phyloP scores from a whole-genome alignment of 139 green algal species.

The Ettlia oleoabundans region DNA sequence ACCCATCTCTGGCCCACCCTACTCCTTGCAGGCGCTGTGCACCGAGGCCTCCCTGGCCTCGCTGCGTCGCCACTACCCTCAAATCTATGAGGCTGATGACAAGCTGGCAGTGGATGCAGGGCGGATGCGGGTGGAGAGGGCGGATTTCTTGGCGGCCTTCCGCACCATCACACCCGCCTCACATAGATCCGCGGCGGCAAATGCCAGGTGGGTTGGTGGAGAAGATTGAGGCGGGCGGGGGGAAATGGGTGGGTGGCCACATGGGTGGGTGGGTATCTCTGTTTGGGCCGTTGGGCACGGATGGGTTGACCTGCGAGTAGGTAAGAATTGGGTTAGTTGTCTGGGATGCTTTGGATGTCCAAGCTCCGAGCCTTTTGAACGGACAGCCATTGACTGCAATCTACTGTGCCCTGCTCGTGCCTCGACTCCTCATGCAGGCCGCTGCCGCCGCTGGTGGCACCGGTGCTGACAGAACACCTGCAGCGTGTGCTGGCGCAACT shows the following conservation, averaged over 20 bases:
- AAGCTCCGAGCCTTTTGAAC: too few relatives aligned
- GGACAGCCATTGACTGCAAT: too few relatives aligned
- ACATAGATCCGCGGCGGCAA: slow-evolving; percentile 62
- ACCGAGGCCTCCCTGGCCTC: slow-evolving; percentile 91
- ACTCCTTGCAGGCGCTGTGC: slow-evolving; percentile 75
- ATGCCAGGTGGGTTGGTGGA: slow-evolving; percentile 17
- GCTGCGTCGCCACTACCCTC: slow-evolving; percentile 85
- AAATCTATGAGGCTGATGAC: slow-evolving; percentile 87
- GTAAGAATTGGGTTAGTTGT: too few relatives aligned
- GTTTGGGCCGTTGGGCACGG: too few relatives aligned
- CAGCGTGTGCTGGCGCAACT: slow-evolving; percentile 48
- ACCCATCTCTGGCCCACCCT: not conserved
- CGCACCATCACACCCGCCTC: slow-evolving; percentile 81
- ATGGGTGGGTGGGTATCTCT: too few relatives aligned
- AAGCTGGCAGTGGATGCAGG: slow-evolving; percentile 80
- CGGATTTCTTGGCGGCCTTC: slow-evolving; percentile 86
- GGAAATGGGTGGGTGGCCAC: not conserved
- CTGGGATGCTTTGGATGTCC: not conserved
- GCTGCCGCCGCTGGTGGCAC: slow-evolving; percentile 56
- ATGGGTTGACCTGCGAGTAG: too few relatives aligned
- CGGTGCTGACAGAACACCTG: slow-evolving; percentile 54
- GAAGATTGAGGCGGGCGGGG: not conserved
- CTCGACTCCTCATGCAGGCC: slow-evolving; percentile 45
- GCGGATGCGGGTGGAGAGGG: slow-evolving; percentile 35
- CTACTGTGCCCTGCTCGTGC: too few relatives aligned